Base-by-base conservation (phyloP, 225 moss, liverwort and hornwort genomes). In the Rhytidiadelphus loreus region DNA sequence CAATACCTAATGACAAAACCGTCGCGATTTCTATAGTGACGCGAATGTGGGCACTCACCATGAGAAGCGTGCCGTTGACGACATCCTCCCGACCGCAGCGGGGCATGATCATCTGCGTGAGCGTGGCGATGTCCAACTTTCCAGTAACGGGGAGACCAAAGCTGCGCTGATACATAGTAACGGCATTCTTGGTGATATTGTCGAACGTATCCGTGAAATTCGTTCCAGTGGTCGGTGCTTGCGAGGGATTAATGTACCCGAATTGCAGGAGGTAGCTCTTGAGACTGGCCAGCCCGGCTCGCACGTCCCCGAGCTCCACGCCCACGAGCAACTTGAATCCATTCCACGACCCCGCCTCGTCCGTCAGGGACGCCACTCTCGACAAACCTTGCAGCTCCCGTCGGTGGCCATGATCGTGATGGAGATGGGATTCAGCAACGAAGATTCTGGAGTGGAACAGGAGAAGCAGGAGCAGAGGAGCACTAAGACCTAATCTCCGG, bases 21-120 rank as follows among this genome's bases (percentile, higher is more conserved):
- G 8, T 66, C 39, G 26, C 44, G 32, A 37, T 24, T 63, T 63
- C 46, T 46, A 10, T 1, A 64, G 23, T 33, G 43, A 48, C n/a
- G n/a, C n/a, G n/a, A n/a, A n/a, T n/a, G n/a, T n/a, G n/a, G 50
- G 25, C 33, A 70, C 89, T 87, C 25, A 92, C 92, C 91, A 93
- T 90, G 68, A 92, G 71, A 48, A 90, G 84, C 16, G 92, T 92
- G 92, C 90, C 92, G 61, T 90, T 92, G 86, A 91, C 79, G 62
- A 93, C 90, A 44, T 93, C 93, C 44, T 82, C 81, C 6, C 92
- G 37, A 21, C 92, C 92, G 39, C 93, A 93, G 13, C 93, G 68
- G 9, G 92, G 93, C 9, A 52, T 70, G 63, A 90, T 90, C 92
- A 92, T 93, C 76, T 90, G 90, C 8, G 90, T 80, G 30, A 93